phyloP scores from a whole-genome alignment of 495 filamentous ascomycete genomes.

The Staphylotrichum longicolle region DNA sequence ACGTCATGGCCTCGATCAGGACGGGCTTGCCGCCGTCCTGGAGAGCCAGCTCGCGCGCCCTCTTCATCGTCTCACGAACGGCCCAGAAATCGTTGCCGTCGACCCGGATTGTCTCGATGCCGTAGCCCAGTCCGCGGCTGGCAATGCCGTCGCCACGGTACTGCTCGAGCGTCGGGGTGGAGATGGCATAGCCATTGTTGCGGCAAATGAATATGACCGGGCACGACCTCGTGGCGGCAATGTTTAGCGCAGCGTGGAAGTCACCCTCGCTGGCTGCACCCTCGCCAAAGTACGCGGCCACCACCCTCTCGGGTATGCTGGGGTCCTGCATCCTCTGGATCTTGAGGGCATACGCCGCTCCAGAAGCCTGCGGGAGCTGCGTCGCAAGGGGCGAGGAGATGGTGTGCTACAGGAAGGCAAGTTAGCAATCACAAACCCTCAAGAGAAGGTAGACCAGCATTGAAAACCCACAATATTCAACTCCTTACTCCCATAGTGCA shows the following conservation, averaged over 20 bases:
- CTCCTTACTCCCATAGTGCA: constrained; percentile 85
- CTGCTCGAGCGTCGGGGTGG: constrained; percentile 90
- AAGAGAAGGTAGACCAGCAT: neutral
- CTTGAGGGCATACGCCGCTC: constrained; percentile 93
- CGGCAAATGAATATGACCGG: constrained; percentile 93
- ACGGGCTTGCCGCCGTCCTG: constrained; percentile 76
- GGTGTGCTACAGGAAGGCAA: constrained; percentile 60
- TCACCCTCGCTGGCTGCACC: constrained; percentile 97
- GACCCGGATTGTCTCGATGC: constrained; percentile 93
- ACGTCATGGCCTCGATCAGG: constrained; percentile 94
- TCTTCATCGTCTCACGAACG: constrained; percentile 77
- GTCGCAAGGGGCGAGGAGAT: constrained; percentile 93
- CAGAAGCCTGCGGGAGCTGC: constrained; percentile 91
- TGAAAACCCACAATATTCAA: constrained; percentile 66
- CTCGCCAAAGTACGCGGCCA: constrained; percentile 93
- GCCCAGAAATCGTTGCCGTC: constrained; percentile 98
- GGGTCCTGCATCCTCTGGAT: constrained; percentile 75
- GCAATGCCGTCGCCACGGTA: constrained; percentile 98
- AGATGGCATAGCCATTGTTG: constrained; percentile 97
- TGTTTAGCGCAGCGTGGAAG: constrained; percentile 95
- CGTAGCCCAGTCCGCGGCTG: constrained; percentile 90
- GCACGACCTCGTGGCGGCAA: constrained; percentile 88
- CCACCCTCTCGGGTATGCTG: constrained; percentile 60
- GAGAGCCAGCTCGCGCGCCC: constrained; percentile 73
- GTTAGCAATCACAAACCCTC: constrained; percentile 15